A percentile compares a stretch with the other conserved stretches of the same genome.
These are phyloP conservation scores for Oryza brachyantha DNA, from an alignment of 176 grass and related monocot species.

Conservation along the genomic window DNA sequence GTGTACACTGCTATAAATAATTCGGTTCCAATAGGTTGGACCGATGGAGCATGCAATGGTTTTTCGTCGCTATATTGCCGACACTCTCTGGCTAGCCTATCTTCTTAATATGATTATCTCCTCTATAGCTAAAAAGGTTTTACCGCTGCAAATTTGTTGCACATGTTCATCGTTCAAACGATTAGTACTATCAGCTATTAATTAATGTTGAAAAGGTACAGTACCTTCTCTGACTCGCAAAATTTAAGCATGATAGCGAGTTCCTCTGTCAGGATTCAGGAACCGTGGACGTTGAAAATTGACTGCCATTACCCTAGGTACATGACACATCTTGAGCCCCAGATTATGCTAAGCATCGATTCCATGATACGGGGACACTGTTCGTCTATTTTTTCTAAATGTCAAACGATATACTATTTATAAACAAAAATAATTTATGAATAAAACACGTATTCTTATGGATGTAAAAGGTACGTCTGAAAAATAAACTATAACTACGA, in stretches of 20 bases:
- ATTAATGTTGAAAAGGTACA: background rate
- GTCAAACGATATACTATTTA: no score
- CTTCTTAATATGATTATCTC: background rate
- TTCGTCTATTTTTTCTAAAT: no score
- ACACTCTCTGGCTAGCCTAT: background rate
- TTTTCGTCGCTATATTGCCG: background rate
- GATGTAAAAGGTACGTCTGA: no score
- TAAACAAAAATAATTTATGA: no score
- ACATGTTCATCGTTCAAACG: background rate
- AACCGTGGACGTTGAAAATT: background rate
- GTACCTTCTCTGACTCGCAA: background rate
- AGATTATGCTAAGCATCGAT: no score
- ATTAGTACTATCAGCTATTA: background rate
- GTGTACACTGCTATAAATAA: no score
- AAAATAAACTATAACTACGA: no score
- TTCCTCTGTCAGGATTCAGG: background rate
- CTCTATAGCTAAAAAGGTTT: background rate
- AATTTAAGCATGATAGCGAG: background rate
- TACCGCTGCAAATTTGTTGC: background rate
- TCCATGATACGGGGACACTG: no score
- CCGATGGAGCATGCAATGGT: background rate
- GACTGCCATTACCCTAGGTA: background rate
- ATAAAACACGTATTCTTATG: no score
- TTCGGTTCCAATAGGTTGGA: no score
- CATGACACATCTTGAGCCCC: background rate